Evolutionary conservation across 495 filamentous ascomycete species (phyloP), one percentile per base, ranked within the genome.

Genomic region (Penicillium goetzii): DNA sequence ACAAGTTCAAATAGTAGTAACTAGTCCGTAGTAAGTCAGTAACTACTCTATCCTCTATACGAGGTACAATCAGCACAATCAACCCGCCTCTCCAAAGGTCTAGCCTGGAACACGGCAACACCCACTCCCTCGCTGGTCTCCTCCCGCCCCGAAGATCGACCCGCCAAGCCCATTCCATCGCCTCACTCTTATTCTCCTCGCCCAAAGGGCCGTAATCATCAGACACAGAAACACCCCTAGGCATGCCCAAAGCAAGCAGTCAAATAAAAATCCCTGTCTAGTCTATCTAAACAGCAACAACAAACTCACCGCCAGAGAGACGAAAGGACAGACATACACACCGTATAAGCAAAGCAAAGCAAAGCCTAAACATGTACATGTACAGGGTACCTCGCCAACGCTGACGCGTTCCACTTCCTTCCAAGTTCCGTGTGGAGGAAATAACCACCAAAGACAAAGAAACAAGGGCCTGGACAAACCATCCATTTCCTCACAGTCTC

Each of bases 111-210:
- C 10, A 28, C 55, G 7, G 40, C 28, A 62, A 56, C 52, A 58
- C 57, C 33, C 58, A 51, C 28, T 43, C 45, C 51, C 38, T 58
- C 62, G 47, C 25, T 26, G 15, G 14, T 3, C 26, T 19, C 15
- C 21, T 51, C 47, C 40, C 17, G 43, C 58, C 41, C 25, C 41
- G 34, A 34, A 38, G 59, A 59, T 67, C 58, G 43, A 34, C 55
- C 34, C 49, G 65, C 65, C 65, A 68, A 47, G 43, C 15, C 21
- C 66, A 60, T 28, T 66, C 41, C 34, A 65, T 58, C 66, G 68
- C 63, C 68, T 66, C 43, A 47, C 19, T 47, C 43, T 25, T 63
- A 71, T 68, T 71, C 63, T 69, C 60, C 41, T 57, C 30, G 41
- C 36, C 56, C 61, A 68, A 47, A 30, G 26, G 21, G 21, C 9